A percentile compares a stretch with the other conserved stretches of the same genome.
Conservation (phyloP, 371 early-diverging fungal species). For the Mitosporidium daphniae region DNA sequence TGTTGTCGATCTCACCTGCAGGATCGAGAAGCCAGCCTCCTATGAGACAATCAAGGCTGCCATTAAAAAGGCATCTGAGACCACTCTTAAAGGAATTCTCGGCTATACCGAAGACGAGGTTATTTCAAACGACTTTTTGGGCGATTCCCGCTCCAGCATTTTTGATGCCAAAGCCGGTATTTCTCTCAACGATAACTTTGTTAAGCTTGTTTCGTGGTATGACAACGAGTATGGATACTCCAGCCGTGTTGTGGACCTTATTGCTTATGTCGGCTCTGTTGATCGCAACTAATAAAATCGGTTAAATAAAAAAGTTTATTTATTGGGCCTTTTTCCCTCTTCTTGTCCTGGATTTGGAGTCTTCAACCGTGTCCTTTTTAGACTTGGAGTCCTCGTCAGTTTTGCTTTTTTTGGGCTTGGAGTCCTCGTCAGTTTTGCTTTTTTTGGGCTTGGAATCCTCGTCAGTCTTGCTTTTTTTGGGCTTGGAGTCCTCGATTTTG, state of each 20-base stretch:
- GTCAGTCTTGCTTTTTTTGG: no score
- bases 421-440: no score
- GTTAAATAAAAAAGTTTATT: no score
- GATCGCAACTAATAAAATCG: no score
- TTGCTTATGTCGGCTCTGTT: constrained; percentile 6
- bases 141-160: constrained; percentile 52
- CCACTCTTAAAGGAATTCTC: constrained; percentile 53
- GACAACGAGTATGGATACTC: constrained; percentile 57
- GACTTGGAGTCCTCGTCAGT: no score
- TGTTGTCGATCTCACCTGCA: constrained; percentile 83
- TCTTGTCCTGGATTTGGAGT: no score
- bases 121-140: constrained; percentile 80
- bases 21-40: constrained; percentile 42
- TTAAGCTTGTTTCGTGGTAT: constrained; percentile 89
- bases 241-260: constrained; percentile 18
- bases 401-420: no score
- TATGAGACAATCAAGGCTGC: constrained; percentile 51
- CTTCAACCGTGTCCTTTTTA: no score
- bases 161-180: constrained; percentile 92
- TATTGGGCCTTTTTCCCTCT: no score
- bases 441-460: no score
- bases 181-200: constrained; percentile 62
- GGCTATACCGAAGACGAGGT: constrained; percentile 80
- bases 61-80: constrained; percentile 37
- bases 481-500: no score